These are phyloP conservation scores for Talinum fruticosum DNA, from an alignment of 148 eudicot genomes.

Conservation along the genomic window DNA sequence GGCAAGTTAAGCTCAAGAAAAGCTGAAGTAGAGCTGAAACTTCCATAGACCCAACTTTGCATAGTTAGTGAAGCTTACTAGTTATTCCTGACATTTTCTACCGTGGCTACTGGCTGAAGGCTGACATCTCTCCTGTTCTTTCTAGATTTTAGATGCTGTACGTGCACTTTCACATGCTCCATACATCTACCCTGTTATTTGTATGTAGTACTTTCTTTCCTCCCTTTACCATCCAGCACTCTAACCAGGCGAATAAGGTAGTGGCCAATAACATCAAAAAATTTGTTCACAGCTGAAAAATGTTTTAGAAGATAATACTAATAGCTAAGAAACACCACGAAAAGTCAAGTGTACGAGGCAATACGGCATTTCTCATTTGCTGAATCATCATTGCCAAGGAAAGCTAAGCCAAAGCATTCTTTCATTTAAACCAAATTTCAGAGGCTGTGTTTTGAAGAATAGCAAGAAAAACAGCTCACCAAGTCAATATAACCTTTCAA, in stretches of 20 bases:
- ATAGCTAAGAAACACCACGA: too few species aligned
- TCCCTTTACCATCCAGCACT: not conserved
- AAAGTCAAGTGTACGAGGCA: too few species aligned
- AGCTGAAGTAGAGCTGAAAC: not conserved
- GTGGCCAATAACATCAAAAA: not conserved
- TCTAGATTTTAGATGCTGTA: not conserved
- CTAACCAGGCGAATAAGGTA: not conserved
- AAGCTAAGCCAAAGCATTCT: too few species aligned
- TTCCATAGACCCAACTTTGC: not conserved
- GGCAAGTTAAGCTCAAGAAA: not conserved
- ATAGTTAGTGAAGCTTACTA: not conserved
- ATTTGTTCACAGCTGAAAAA: not conserved
- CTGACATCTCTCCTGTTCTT: not conserved
- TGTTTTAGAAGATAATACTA: not conserved
- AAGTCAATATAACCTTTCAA: too few species aligned
- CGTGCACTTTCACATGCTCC: not conserved
- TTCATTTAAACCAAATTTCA: too few species aligned
- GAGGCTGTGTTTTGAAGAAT: too few species aligned
- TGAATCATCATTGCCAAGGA: too few species aligned
- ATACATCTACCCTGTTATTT: too few species aligned
- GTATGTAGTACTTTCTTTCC: not conserved
- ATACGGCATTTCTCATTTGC: too few species aligned
- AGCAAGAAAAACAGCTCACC: too few species aligned
- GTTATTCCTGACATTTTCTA: not conserved
- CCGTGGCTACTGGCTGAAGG: not conserved